These are phyloP conservation scores for Avena sativa DNA, from an alignment of 176 grass and related monocot genomes.

Conservation along the genomic window DNA sequence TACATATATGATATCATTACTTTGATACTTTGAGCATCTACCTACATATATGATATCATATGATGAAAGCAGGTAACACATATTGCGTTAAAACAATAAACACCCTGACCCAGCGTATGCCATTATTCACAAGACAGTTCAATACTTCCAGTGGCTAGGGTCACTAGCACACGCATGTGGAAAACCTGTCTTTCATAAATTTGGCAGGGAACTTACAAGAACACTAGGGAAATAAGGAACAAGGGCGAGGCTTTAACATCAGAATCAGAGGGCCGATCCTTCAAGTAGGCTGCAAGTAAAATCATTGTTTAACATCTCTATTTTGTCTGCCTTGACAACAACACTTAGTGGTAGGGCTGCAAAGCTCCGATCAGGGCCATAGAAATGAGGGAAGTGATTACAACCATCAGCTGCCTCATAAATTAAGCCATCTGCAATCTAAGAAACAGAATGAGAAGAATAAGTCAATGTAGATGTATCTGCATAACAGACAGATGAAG, in stretches of 20 bases:
- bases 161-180: background rate
- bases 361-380: conserved; percentile 71
- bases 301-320: conserved; percentile 44
- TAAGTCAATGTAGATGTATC: background rate
- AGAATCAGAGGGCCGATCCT: conserved; percentile 9
- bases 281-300: conserved; percentile 69
- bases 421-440: conserved; percentile 75
- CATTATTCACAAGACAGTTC: background rate
- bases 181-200: background rate
- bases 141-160: background rate
- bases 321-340: conserved; percentile 61
- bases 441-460: conserved; percentile 23
- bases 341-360: conserved; percentile 49
- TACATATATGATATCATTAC: too few relatives aligned
- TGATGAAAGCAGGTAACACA: conserved; percentile 8
- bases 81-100: conserved; percentile 7
- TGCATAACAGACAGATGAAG: background rate
- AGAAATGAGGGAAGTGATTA: conserved; percentile 88
- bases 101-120: background rate
- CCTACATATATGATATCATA: background rate
- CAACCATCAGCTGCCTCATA: conserved; percentile 67
- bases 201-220: conserved; percentile 7
- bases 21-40: too few relatives aligned
- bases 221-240: background rate
- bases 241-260: background rate